Evolutionary conservation across 2,329 filamentous ascomycete genomes (phyloP).

Genomic region (Monilinia laxa): DNA sequence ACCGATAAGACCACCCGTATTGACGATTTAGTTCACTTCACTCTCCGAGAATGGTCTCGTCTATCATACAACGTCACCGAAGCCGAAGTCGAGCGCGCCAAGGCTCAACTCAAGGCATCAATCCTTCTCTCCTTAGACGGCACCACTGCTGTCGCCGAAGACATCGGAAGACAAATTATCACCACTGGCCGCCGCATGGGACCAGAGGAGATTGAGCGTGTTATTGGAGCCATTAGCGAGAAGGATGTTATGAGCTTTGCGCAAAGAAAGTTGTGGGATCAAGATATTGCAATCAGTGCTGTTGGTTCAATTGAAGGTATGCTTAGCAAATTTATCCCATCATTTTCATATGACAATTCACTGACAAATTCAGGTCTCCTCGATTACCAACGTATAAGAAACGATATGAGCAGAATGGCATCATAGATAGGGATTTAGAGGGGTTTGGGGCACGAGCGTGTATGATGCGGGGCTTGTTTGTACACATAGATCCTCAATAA

Average conservation of each 20-base stretch:
- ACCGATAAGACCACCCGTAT: constrained; percentile 83
- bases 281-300: constrained; percentile 90
- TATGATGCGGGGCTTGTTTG: constrained; percentile 41
- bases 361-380: constrained; percentile 46
- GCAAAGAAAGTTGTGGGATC: constrained; percentile 93
- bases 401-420: constrained; percentile 81
- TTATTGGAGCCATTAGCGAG: constrained; percentile 83
- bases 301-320: constrained; percentile 86
- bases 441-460: constrained; percentile 36
- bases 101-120: constrained; percentile 98
- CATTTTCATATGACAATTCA: neutral
- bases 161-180: constrained; percentile 97
- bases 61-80: constrained; percentile 84
- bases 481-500: constrained; percentile 39
- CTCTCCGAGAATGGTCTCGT: constrained; percentile 96
- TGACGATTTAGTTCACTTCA: constrained; percentile 97
- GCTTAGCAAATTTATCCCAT: neutral
- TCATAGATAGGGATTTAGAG: constrained; percentile 32
- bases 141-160: constrained; percentile 95
- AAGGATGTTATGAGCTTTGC: constrained; percentile 98
- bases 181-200: constrained; percentile 91
- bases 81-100: constrained; percentile 95
- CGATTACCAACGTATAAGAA: constrained; percentile 70
- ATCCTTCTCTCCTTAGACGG: constrained; percentile 96
- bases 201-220: constrained; percentile 91